Evolutionary conservation across 2,329 filamentous ascomycete species (phyloP), one percentile per base, ranked within the genome.

Genomic region (Thermomyces lanuginosus): DNA sequence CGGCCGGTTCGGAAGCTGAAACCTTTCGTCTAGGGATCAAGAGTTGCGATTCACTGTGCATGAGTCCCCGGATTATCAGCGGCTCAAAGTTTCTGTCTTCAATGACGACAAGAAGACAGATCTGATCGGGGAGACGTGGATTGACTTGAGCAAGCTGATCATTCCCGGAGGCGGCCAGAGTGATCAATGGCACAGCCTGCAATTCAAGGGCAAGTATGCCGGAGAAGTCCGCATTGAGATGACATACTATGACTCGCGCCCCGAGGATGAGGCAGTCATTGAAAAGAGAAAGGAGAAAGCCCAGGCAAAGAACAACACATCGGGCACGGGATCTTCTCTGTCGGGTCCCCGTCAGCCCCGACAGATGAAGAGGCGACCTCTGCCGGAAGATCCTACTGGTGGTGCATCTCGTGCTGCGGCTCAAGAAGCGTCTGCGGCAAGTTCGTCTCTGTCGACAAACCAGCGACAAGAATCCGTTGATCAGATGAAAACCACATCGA

Each of bases 61-160:
- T 64, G 84, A 95, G 46, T 93, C 83, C 9, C 76, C 83, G 10
- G 89, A 98, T 55, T 98, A 98, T 61, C 83, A 82, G 55, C 81
- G 84, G 49, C 66, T 98, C 31, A 98, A 98, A 51, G 66, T 95
- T 9, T 93, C 86, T 2, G 71, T 95, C 4, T 98, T 98, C 60
- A 93, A 92, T 48, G 89, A 98, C 45, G 89, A 98, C 56, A 95
- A 93, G 61, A 91, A 78, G 60, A 95, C 86, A 0, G 89, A 98
- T 40, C 56, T 98, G 37, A 93, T 98, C 42, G 89, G 89, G 38
- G 89, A 98, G 55, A 74, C 80, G 5, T 93, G 81, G 76, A 70
- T 95, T 32, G 77, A 80, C 45, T 63, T 98, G 33, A 72, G 74
- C 39, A 67, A 72, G 40, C 78, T 98, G 41, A 69, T 98, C 36